phyloP scores from a whole-genome alignment of 75 land plant genomes.

The Cryptomeria japonica region DNA sequence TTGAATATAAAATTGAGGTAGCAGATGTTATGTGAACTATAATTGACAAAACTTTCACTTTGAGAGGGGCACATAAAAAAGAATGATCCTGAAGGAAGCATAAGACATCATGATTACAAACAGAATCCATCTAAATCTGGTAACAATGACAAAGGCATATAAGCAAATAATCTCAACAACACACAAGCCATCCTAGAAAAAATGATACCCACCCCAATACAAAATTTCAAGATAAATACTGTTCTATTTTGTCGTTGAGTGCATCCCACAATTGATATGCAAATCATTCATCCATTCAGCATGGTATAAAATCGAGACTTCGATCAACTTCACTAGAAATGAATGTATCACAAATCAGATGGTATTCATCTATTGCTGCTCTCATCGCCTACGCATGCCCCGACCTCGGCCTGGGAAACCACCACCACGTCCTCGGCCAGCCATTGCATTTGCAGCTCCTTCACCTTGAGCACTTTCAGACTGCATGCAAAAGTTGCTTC shows the following conservation, averaged over 20 bases:
- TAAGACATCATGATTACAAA: background rate
- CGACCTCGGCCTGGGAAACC: constrained; percentile 78
- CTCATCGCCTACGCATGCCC: constrained; percentile 92
- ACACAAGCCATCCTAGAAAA: background rate
- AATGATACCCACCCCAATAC: background rate
- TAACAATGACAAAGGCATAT: background rate
- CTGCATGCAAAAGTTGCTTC: constrained; percentile 35
- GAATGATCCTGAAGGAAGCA: background rate
- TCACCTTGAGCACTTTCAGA: constrained; percentile 99
- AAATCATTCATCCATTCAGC: background rate
- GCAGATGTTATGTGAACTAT: background rate
- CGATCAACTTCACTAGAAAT: constrained; percentile 8
- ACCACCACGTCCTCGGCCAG: constrained; percentile 83
- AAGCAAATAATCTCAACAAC: background rate
- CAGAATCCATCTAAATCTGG: background rate
- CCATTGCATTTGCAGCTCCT: constrained; percentile 94
- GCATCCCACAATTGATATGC: background rate
- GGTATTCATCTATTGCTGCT: constrained; percentile 10
- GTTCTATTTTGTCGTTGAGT: background rate
- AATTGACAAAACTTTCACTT: background rate
- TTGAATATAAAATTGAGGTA: background rate
- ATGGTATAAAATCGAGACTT: background rate
- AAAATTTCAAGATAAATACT: background rate
- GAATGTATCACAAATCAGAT: background rate
- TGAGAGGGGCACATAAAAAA: background rate